Evolutionary conservation across 306 rosid species (phyloP).

Genomic region (Sophora flavescens): DNA sequence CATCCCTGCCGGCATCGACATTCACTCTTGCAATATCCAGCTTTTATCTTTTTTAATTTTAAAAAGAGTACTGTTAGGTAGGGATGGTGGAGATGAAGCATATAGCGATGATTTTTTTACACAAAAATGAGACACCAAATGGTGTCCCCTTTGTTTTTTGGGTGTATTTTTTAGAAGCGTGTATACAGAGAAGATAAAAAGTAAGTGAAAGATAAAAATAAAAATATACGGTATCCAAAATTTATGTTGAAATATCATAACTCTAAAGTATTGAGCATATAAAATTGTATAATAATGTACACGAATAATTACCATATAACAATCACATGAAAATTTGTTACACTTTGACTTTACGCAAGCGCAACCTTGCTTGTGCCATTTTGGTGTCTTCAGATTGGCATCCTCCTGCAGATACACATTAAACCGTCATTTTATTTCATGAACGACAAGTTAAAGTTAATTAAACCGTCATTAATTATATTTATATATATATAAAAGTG

Average conservation of each 20-base stretch:
- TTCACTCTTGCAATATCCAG: conserved; percentile 58
- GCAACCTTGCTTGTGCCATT: background rate
- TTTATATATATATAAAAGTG: no score
- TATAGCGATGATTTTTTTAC: no score
- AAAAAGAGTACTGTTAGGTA: conserved; percentile 15
- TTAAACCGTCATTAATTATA: no score
- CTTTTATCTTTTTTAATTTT: conserved; percentile 47
- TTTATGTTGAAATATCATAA: no score
- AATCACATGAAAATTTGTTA: background rate
- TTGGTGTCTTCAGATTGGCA: background rate
- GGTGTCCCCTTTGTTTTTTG: no score
- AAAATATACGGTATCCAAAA: no score
- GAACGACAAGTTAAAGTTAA: no score
- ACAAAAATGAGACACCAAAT: no score
- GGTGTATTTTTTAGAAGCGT: no score
- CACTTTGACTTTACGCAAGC: background rate
- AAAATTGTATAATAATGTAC: background rate
- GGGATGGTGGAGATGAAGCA: background rate
- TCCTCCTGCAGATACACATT: background rate
- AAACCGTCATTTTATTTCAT: background rate
- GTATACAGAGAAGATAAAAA: no score
- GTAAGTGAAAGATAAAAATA: no score
- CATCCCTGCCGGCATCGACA: conserved; percentile 63
- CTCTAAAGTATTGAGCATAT: background rate
- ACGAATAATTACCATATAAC: background rate